Base-by-base conservation (phyloP, 768 basidiomycete species). In the Naganishia friedmannii region DNA sequence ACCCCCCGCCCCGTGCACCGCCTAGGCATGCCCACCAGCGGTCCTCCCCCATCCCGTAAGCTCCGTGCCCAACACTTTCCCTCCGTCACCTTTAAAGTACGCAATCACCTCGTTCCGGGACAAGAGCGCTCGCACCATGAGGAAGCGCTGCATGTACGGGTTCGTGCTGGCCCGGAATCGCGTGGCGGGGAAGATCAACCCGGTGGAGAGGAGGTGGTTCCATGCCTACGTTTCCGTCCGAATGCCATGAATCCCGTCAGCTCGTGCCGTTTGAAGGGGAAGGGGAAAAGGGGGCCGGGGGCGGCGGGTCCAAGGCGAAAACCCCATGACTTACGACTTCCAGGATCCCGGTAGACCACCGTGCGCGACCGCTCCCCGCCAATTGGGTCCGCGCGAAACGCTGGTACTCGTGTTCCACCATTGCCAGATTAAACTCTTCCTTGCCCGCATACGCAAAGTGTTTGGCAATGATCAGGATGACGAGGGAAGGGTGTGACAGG, bases 371-470 rank as follows among this genome's bases (percentile, higher is more conserved):
- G 53, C 76, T 78, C 1, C 79, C 81, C 0, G 80, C 77, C 34
- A 82, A 70, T 37, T 77, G 76, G 17, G 78, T 78, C 29, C 88
- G 86, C 26, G 87, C 86, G 78, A 93, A 93, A 37, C 85, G 84
- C 23, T 76, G 65, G 73, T 84, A 84, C 60, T 79, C 77, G 65
- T 91, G 90, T 72, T 89, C 85, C 9, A 95, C 85, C 88, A 94
- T 92, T 75, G 94, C 92, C 77, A 98, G 95, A 34, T 91, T 97
- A 81, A 96, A 88, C 17, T 83, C 82, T 23, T 89, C 84, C 70
- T 93, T 89, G 0, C 93, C 93, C 7, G 87, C 86, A 12, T 88
- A 88, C 29, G 87, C 82, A 4, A 87, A 84, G 76, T 96, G 94
- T 75, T 88, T 85, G 17, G 88, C 85, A n/a, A 93, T 90, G 70